Conservation (phyloP, 1,284 basidiomycete genomes). For the Ganoderma meredithae region DNA sequence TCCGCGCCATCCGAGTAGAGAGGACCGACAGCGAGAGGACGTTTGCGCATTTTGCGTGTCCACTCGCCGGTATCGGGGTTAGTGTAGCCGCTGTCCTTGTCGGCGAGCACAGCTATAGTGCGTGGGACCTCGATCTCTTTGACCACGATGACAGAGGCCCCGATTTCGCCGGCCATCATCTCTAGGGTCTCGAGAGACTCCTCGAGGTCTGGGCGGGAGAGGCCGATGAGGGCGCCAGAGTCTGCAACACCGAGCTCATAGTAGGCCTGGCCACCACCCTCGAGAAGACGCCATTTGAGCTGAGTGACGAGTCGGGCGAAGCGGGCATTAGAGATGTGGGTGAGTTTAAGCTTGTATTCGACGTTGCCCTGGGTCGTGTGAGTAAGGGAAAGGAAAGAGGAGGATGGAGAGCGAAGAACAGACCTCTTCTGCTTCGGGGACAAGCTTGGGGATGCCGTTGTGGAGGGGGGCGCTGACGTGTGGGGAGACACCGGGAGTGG, state of each 20-base stretch:
- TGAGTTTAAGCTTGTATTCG: constrained; percentile 87
- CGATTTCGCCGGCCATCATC: constrained; percentile 92
- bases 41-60: constrained; percentile 41
- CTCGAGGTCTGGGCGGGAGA: constrained; percentile 79
- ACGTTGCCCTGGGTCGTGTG: constrained; percentile 65
- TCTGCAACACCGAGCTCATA: constrained; percentile 93
- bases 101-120: constrained; percentile 48
- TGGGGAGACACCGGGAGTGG: constrained; percentile 44
- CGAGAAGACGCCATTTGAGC: constrained; percentile 92
- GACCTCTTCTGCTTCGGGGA: constrained; percentile 76
- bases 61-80: constrained; percentile 43
- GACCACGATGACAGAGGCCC: constrained; percentile 87
- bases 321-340: constrained; percentile 72
- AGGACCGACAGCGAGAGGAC: constrained; percentile 10
- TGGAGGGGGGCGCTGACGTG: constrained; percentile 32
- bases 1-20: constrained; percentile 20
- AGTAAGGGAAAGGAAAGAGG: neutral
- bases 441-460: constrained; percentile 60
- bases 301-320: constrained; percentile 89
- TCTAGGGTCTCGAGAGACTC: constrained; percentile 84
- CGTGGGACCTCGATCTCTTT: constrained; percentile 84
- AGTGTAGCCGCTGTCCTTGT: constrained; percentile 43
- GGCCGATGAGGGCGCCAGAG: constrained; percentile 85
- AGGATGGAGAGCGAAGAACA: constrained; percentile 18
- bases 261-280: constrained; percentile 91